phyloP scores from a whole-genome alignment of 2,329 filamentous ascomycete genomes.

The Venturiaceae sp. region DNA sequence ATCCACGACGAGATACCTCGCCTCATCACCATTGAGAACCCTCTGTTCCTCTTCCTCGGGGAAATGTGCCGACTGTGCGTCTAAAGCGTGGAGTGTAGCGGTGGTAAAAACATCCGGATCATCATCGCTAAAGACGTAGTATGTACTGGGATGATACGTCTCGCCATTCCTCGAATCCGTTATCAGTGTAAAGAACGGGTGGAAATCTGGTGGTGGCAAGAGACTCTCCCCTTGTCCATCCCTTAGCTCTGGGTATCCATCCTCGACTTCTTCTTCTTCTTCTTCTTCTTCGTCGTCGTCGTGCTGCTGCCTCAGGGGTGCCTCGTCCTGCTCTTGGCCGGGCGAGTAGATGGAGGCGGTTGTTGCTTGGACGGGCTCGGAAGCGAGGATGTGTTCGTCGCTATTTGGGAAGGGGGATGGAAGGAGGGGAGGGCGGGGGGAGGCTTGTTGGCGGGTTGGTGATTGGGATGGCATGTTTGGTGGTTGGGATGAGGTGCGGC shows the following conservation, averaged over 20 bases:
- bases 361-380: constrained; percentile 7
- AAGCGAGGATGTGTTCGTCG: not conserved
- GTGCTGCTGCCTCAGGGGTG: constrained; percentile 3
- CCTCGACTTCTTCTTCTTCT: constrained; percentile 13
- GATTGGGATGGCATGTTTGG: constrained; percentile 1
- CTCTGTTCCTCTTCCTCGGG: constrained; percentile 18
- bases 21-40: constrained; percentile 34
- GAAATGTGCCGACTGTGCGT: constrained; percentile 25
- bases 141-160: constrained; percentile 74
- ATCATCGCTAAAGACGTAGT: constrained; percentile 92
- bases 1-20: constrained; percentile 50
- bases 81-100: constrained; percentile 47
- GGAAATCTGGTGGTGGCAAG: constrained; percentile 46
- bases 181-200: constrained; percentile 78
- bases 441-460: not conserved
- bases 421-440: not conserved
- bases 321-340: constrained; percentile 15
- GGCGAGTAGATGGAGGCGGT: constrained; percentile 8
- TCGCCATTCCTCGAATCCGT: constrained; percentile 64
- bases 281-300: constrained; percentile 1
- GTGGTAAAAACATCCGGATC: constrained; percentile 67
- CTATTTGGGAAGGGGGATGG: constrained; percentile 1
- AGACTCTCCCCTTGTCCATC: constrained; percentile 23
- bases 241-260: constrained; percentile 24
- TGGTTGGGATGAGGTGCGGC: not conserved